Percentiles rank a stretch among this genome's conserved stretches.
phyloP scores from a whole-genome alignment of 2,329 filamentous ascomycete species.

The Monilinia polystroma region DNA sequence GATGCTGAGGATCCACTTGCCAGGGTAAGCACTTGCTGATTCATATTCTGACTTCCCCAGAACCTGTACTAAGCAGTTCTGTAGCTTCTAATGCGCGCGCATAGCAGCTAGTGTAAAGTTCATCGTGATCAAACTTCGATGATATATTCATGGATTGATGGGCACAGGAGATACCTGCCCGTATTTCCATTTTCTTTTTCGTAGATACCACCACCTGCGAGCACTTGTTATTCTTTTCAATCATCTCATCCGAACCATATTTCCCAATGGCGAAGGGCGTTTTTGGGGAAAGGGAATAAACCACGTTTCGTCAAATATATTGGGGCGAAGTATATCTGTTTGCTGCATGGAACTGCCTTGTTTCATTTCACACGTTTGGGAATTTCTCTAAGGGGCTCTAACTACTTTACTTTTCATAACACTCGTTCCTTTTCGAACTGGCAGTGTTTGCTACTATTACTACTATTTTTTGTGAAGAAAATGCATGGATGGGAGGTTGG shows the following conservation, averaged over 20 bases:
- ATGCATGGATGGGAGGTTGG: slow-evolving; percentile 8
- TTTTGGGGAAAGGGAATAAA: slow-evolving; percentile 20
- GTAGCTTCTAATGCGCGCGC: slow-evolving; percentile 41
- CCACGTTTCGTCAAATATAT: slow-evolving; percentile 19
- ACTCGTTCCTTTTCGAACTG: slow-evolving; percentile 17
- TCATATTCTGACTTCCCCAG: slow-evolving; percentile 17
- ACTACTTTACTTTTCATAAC: slow-evolving; percentile 15
- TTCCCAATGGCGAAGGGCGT: slow-evolving; percentile 21
- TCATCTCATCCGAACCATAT: slow-evolving; percentile 19
- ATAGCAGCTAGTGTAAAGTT: slow-evolving; percentile 33
- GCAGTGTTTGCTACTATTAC: slow-evolving; percentile 24
- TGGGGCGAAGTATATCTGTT: slow-evolving; percentile 5
- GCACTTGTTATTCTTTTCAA: slow-evolving; percentile 19
- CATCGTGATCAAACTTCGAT: slow-evolving; percentile 5
- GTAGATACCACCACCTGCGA: slow-evolving; percentile 26
- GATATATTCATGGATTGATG: slow-evolving; percentile 18
- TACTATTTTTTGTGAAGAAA: slow-evolving; percentile 7
- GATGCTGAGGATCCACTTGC: slow-evolving; percentile 55
- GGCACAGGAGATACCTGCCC: slow-evolving; percentile 14
- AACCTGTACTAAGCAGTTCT: slow-evolving; percentile 28
- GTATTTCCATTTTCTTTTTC: slow-evolving; percentile 22
- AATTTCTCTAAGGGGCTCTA: neutral
- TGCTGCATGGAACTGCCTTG: slow-evolving; percentile 21
- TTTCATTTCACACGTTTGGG: slow-evolving; percentile 8
- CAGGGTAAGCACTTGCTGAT: slow-evolving; percentile 35